Percentiles rank a stretch among this genome's conserved stretches.
These are phyloP conservation scores for Hericium coralloides DNA, from an alignment of 768 basidiomycete genomes.

Conservation along the genomic window DNA sequence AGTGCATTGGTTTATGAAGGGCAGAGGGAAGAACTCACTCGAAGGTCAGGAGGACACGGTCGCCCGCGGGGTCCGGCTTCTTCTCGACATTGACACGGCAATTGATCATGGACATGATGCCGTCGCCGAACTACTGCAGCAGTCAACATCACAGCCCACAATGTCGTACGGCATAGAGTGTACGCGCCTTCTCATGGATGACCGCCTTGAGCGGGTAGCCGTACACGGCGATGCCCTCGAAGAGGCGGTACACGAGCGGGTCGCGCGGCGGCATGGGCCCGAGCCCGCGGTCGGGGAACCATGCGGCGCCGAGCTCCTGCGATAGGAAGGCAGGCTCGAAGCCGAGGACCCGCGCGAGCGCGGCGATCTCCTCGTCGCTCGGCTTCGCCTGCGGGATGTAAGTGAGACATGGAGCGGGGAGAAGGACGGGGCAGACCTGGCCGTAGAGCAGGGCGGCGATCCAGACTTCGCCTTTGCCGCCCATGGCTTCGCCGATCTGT, in stretches of 20 bases:
- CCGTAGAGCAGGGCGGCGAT: conserved; percentile 77
- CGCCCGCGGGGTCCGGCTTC: conserved; percentile 71
- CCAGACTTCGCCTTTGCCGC: conserved; percentile 73
- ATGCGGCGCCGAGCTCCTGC: conserved; percentile 47
- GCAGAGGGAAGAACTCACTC: conserved; percentile 41
- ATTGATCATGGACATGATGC: conserved; percentile 87
- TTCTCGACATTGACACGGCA: conserved; percentile 60
- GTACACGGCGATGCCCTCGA: conserved; percentile 72
- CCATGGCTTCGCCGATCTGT: conserved; percentile 53
- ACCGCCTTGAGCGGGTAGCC: conserved; percentile 74
- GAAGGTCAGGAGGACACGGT: conserved; percentile 70
- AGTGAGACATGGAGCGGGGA: background rate
- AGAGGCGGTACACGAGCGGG: conserved; percentile 74
- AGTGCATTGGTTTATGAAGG: background rate
- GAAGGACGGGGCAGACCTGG: conserved; percentile 36
- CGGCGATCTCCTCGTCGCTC: conserved; percentile 45
- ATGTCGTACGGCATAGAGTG: background rate
- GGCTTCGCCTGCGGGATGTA: conserved; percentile 51
- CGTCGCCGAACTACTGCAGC: conserved; percentile 63
- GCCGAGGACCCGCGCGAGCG: conserved; percentile 41
- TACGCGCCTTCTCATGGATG: conserved; percentile 63
- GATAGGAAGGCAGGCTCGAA: conserved; percentile 31
- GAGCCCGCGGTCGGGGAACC: conserved; percentile 69
- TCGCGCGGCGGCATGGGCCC: conserved; percentile 69
- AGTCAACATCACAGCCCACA: background rate